phyloP scores from a whole-genome alignment of 345 rosid species.

The Salix exigua region DNA sequence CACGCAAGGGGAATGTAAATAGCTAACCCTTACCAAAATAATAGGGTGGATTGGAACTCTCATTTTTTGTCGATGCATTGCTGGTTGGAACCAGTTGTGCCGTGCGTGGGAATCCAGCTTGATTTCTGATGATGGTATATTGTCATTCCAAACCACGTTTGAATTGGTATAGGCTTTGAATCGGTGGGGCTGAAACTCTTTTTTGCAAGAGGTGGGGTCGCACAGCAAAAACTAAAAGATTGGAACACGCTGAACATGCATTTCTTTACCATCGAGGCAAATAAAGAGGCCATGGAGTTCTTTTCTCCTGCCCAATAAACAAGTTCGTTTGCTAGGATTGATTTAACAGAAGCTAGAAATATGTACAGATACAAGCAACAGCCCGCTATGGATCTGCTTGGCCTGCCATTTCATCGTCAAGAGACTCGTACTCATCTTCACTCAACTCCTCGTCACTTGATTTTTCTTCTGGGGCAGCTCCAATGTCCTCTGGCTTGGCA shows the following conservation, averaged over 20 bases:
- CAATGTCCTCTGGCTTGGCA: conserved; percentile 54
- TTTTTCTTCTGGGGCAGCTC: conserved; percentile 35
- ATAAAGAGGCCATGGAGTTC: background rate
- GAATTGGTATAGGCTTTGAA: too few relatives aligned
- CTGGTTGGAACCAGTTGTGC: background rate
- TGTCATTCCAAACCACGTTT: too few relatives aligned
- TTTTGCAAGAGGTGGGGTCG: background rate
- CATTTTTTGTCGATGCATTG: background rate
- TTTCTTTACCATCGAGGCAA: conserved; percentile 21
- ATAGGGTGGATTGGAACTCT: background rate
- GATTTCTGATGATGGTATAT: too few relatives aligned
- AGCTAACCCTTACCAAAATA: background rate
- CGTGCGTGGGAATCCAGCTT: too few relatives aligned
- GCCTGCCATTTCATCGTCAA: conserved; percentile 50
- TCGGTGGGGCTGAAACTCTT: background rate
- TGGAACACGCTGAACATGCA: conserved; percentile 10
- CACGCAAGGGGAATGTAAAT: background rate
- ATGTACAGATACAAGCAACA: conserved; percentile 17
- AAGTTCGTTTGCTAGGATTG: conserved; percentile 5
- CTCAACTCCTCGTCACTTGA: conserved; percentile 51
- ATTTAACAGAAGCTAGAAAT: background rate
- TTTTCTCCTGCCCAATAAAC: background rate
- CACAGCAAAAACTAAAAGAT: background rate
- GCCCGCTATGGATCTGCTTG: conserved; percentile 43
- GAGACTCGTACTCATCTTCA: conserved; percentile 40